These are phyloP conservation scores for Naematelia encephala DNA, from an alignment of 768 basidiomycete genomes.

Conservation along the genomic window DNA sequence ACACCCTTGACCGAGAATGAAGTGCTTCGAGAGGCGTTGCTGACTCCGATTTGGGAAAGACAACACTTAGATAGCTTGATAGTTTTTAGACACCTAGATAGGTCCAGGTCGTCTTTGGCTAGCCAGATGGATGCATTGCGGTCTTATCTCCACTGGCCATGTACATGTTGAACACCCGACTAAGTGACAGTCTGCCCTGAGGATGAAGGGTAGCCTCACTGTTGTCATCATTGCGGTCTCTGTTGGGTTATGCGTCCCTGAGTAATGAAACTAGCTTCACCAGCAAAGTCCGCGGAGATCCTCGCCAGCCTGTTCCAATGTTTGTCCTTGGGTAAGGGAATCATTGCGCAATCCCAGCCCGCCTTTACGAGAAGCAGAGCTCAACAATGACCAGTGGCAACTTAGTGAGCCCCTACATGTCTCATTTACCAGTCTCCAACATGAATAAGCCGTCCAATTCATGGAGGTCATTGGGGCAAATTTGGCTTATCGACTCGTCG, in stretches of 20 bases:
- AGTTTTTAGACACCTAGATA: too few relatives aligned
- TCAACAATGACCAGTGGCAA: too few relatives aligned
- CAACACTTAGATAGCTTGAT: too few relatives aligned
- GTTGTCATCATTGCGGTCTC: not conserved
- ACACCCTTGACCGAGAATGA: not conserved
- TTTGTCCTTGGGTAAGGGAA: too few relatives aligned
- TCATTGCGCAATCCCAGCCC: too few relatives aligned
- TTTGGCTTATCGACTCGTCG: constrained; percentile 13
- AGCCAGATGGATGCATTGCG: not conserved
- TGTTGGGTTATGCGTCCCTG: not conserved
- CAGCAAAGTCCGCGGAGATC: too few relatives aligned
- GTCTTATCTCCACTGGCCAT: not conserved
- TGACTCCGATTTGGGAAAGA: not conserved
- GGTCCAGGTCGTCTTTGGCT: not conserved
- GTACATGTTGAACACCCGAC: too few relatives aligned
- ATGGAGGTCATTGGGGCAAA: constrained; percentile 19
- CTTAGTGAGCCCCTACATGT: not conserved
- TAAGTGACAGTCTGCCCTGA: too few relatives aligned
- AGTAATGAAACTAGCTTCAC: not conserved
- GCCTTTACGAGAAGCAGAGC: too few relatives aligned
- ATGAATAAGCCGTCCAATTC: constrained; percentile 3
- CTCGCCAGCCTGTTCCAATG: too few relatives aligned
- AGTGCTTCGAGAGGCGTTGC: not conserved
- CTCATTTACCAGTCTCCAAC: not conserved
- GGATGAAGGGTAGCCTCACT: too few relatives aligned